Conservation (phyloP, 768 basidiomycete species). For the Auriscalpium microsporum region DNA sequence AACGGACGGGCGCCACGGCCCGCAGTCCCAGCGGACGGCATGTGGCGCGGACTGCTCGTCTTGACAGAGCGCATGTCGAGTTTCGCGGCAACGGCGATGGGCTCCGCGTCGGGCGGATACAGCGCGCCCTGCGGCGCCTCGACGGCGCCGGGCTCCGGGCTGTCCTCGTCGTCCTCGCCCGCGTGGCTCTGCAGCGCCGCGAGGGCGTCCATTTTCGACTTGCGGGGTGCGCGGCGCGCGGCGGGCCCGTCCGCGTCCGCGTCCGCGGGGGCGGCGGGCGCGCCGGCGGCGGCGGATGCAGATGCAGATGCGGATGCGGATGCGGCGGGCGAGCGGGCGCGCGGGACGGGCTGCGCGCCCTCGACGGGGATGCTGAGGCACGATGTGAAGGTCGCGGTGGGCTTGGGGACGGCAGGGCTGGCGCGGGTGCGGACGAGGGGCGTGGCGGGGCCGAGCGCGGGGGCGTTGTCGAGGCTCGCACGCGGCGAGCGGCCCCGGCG, state of each 20-base stretch:
- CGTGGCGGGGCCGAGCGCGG: constrained; percentile 10
- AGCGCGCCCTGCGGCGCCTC: constrained; percentile 36
- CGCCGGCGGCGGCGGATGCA: neutral
- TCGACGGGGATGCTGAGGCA: constrained; percentile 73
- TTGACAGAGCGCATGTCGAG: constrained; percentile 69
- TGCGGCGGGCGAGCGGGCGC: constrained; percentile 13
- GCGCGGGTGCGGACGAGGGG: constrained; percentile 6
- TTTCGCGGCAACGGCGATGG: constrained; percentile 52
- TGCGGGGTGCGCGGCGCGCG: constrained; percentile 66
- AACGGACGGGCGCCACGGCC: constrained; percentile 58
- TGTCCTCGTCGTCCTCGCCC: constrained; percentile 46
- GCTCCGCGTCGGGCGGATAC: constrained; percentile 26
- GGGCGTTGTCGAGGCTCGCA: constrained; percentile 1
- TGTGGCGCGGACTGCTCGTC: constrained; percentile 45
- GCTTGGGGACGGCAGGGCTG: constrained; percentile 17
- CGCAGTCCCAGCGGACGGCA: constrained; percentile 23
- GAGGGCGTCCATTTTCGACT: constrained; percentile 84
- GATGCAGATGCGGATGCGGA: constrained; percentile 6
- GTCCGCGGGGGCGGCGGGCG: neutral
- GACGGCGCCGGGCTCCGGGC: constrained; percentile 39
- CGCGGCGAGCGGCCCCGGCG: constrained; percentile 4
- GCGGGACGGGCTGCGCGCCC: constrained; percentile 53
- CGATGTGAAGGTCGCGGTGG: constrained; percentile 43
- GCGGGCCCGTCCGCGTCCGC: neutral
- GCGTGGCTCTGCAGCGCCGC: constrained; percentile 68